phyloP scores from a whole-genome alignment of 108 stramenopile species.

The Cyclostephanos invisitatus region DNA sequence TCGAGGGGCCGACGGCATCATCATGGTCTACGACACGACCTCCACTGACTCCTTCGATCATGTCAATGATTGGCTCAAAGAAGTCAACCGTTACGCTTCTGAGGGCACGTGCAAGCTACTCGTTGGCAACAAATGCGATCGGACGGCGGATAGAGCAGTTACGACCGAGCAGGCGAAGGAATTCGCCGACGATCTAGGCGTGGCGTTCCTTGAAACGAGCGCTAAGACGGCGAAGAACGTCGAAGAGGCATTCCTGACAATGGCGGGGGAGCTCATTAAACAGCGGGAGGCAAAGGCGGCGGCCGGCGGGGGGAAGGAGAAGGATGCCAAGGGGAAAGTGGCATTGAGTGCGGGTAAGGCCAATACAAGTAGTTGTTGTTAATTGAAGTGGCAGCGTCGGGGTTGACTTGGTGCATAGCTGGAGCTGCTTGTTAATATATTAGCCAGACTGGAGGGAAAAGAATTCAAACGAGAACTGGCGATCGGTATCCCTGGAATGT shows the following conservation, averaged over 20 bases:
- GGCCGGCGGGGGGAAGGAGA: constrained; percentile 48
- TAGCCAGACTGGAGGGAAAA: not conserved
- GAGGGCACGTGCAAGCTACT: constrained; percentile 95
- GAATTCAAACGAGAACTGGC: not conserved
- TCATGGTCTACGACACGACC: constrained; percentile 96
- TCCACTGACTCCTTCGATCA: constrained; percentile 96
- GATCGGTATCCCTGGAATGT: constrained; percentile 9
- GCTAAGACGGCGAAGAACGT: constrained; percentile 97
- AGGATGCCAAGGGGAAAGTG: constrained; percentile 34
- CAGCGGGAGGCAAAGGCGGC: constrained; percentile 64
- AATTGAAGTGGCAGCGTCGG: constrained; percentile 9
- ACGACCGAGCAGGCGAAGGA: constrained; percentile 92
- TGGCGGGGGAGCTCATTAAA: constrained; percentile 96
- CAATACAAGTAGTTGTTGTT: constrained; percentile 17
- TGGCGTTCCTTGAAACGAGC: constrained; percentile 96
- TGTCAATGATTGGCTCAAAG: constrained; percentile 97
- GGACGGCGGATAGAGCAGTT: constrained; percentile 87
- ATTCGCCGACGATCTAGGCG: constrained; percentile 94
- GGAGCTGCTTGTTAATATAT: not conserved
- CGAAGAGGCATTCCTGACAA: constrained; percentile 96
- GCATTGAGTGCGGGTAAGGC: constrained; percentile 65
- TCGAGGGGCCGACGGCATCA: constrained; percentile 97
- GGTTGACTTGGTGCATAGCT: not conserved
- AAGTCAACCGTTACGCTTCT: constrained; percentile 97
- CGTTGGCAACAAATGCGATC: constrained; percentile 96